Conservation (phyloP, 345 rosid genomes). For the Erodium maritimum region DNA sequence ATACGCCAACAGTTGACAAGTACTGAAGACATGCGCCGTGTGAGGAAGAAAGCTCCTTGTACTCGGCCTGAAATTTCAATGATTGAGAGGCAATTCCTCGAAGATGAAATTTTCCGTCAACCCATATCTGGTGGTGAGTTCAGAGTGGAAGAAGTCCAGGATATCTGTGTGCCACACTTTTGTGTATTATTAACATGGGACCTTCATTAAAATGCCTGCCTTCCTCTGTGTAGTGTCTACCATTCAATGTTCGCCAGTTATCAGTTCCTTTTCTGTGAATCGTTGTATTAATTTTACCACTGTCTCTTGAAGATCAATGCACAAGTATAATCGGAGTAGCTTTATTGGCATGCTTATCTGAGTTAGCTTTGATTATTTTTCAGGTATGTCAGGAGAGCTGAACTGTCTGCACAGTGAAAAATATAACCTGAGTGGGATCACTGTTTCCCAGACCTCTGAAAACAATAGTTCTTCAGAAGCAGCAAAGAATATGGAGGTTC, state of each 20-base stretch:
- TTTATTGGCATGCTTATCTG: not conserved
- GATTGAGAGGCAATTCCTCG: slow-evolving; percentile 73
- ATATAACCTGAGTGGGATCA: slow-evolving; percentile 53
- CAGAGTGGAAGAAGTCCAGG: slow-evolving; percentile 1
- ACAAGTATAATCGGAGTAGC: not conserved
- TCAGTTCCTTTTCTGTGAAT: not conserved
- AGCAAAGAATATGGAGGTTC: slow-evolving; percentile 25
- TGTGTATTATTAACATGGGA: too few relatives aligned
- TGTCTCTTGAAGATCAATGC: not conserved
- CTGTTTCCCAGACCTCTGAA: slow-evolving; percentile 32
- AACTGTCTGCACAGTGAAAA: slow-evolving; percentile 39
- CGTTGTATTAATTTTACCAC: not conserved
- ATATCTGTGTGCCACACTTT: too few relatives aligned
- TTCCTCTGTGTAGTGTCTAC: not conserved
- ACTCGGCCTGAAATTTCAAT: slow-evolving; percentile 69
- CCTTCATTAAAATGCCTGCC: not conserved
- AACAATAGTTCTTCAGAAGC: slow-evolving; percentile 26
- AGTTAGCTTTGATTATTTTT: slow-evolving; percentile 13
- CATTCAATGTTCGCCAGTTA: not conserved
- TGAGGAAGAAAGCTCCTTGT: slow-evolving; percentile 98
- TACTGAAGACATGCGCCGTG: slow-evolving; percentile 87
- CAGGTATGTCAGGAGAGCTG: slow-evolving; percentile 68
- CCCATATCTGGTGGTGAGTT: slow-evolving; percentile 66
- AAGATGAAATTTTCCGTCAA: slow-evolving; percentile 57
- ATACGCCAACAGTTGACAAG: slow-evolving; percentile 79